phyloP scores from a whole-genome alignment of 441 rosid genomes.

The Breynia disticha region DNA sequence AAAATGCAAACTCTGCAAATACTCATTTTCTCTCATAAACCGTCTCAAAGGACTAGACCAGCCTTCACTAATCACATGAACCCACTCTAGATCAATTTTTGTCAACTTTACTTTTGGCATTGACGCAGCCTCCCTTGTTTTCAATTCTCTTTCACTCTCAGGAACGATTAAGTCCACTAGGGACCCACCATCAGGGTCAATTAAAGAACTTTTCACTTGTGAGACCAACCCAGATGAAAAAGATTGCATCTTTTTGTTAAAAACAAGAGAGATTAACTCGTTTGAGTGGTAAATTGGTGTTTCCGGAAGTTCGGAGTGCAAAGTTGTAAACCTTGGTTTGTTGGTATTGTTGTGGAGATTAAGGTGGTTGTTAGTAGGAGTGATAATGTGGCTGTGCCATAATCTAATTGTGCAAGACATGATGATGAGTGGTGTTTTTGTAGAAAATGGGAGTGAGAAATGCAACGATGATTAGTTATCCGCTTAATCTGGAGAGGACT shows the following conservation, averaged over 20 bases:
- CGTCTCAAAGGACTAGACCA: constrained; percentile 96
- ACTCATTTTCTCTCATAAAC: constrained; percentile 96
- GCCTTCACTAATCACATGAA: constrained; percentile 91
- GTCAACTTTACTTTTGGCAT: constrained; percentile 60
- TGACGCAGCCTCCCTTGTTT: constrained; percentile 44
- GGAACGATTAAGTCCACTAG: constrained; percentile 64
- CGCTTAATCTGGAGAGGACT: constrained; percentile 18
- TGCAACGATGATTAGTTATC: constrained; percentile 17
- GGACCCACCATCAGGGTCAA: constrained; percentile 86
- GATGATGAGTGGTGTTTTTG: neutral
- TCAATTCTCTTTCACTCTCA: constrained; percentile 36
- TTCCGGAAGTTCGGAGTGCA: constrained; percentile 15
- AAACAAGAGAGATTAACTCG: constrained; percentile 18
- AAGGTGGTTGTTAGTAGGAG: constrained; percentile 13
- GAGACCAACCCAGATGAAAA: constrained; percentile 17
- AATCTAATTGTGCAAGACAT: constrained; percentile 53
- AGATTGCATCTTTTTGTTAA: constrained; percentile 17
- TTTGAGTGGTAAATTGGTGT: constrained; percentile 32
- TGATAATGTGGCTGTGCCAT: constrained; percentile 17
- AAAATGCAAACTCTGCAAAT: constrained; percentile 99
- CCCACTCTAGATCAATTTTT: constrained; percentile 71
- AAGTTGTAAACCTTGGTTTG: constrained; percentile 13
- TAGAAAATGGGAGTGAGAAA: neutral
- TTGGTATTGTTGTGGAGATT: neutral
- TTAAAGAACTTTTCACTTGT: constrained; percentile 56